phyloP scores from a whole-genome alignment of 176 grass and related monocot species.

The Aechmea fasciata region DNA sequence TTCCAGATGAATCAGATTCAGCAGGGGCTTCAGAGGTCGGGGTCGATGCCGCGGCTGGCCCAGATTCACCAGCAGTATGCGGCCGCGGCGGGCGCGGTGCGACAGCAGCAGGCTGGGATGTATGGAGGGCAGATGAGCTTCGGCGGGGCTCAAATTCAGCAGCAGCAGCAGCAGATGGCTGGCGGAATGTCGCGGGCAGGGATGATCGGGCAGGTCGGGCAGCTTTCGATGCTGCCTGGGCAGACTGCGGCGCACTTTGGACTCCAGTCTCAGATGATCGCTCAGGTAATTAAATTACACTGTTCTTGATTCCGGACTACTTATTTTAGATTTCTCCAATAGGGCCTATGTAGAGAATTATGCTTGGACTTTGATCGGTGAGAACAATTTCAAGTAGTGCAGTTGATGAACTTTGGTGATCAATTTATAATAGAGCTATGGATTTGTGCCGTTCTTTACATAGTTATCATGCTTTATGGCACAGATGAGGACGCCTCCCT shows the following conservation, averaged over 20 bases:
- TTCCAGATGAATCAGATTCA: slow-evolving; percentile 7
- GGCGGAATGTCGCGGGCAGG: slow-evolving; percentile 36
- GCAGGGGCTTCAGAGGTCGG: slow-evolving; percentile 11
- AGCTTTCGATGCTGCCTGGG: slow-evolving; percentile 56
- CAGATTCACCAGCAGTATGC: slow-evolving; percentile 43
- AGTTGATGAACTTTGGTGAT: too few relatives aligned
- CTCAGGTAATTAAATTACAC: slow-evolving; percentile 43
- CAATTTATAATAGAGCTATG: too few relatives aligned
- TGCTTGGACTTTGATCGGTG: not conserved
- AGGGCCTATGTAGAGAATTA: not conserved
- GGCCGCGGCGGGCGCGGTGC: slow-evolving; percentile 24
- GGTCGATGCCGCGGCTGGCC: slow-evolving; percentile 15
- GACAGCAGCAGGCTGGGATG: slow-evolving; percentile 42
- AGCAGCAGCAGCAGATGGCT: slow-evolving; percentile 48
- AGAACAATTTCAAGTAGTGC: not conserved
- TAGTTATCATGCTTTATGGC: too few relatives aligned
- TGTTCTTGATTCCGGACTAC: not conserved
- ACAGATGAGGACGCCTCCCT: too few relatives aligned
- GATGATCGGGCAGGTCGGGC: slow-evolving; percentile 55
- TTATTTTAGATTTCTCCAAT: slow-evolving; percentile 1
- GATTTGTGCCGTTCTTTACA: too few relatives aligned
- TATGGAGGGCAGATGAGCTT: slow-evolving; percentile 79
- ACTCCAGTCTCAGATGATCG: slow-evolving; percentile 70
- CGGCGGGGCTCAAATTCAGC: slow-evolving; percentile 24
- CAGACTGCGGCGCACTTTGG: slow-evolving; percentile 67